Evolutionary conservation across 345 rosid species (phyloP).

Genomic region (Bruguiera gymnorhiza): DNA sequence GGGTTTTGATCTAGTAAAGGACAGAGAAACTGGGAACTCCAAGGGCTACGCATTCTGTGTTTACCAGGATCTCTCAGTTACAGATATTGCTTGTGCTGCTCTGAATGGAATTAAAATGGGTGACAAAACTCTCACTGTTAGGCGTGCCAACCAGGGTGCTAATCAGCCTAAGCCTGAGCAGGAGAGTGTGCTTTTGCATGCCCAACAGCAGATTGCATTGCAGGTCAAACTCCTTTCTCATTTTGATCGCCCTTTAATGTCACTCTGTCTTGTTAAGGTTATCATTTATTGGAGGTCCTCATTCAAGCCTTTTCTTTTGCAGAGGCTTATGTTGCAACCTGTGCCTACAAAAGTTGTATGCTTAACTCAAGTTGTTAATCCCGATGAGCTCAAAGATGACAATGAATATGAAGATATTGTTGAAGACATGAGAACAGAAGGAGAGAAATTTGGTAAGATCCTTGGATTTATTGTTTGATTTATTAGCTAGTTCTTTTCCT

Average conservation of each 20-base stretch:
- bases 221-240: slow-evolving; percentile 47
- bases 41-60: slow-evolving; percentile 95
- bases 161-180: slow-evolving; percentile 96
- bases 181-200: slow-evolving; percentile 79
- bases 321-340: slow-evolving; percentile 84
- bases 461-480: not conserved
- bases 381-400: slow-evolving; percentile 75
- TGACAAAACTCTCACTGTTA: slow-evolving; percentile 92
- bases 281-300: not conserved
- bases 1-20: slow-evolving; percentile 93
- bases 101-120: slow-evolving; percentile 97
- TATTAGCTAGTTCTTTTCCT: too few relatives aligned
- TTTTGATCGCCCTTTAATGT: not conserved
- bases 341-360: slow-evolving; percentile 79
- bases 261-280: not conserved
- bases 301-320: slow-evolving; percentile 13
- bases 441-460: slow-evolving; percentile 78
- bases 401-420: slow-evolving; percentile 88
- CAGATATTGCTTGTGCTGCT: slow-evolving; percentile 96
- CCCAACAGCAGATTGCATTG: slow-evolving; percentile 94
- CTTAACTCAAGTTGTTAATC: slow-evolving; percentile 79
- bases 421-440: slow-evolving; percentile 90
- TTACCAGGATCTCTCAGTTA: slow-evolving; percentile 91
- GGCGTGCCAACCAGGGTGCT: slow-evolving; percentile 90
- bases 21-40: slow-evolving; percentile 88